A percentile compares a stretch with the other conserved stretches of the same genome.
Conservation (phyloP, 108 stramenopile species). For the Cyclotella sp. region DNA sequence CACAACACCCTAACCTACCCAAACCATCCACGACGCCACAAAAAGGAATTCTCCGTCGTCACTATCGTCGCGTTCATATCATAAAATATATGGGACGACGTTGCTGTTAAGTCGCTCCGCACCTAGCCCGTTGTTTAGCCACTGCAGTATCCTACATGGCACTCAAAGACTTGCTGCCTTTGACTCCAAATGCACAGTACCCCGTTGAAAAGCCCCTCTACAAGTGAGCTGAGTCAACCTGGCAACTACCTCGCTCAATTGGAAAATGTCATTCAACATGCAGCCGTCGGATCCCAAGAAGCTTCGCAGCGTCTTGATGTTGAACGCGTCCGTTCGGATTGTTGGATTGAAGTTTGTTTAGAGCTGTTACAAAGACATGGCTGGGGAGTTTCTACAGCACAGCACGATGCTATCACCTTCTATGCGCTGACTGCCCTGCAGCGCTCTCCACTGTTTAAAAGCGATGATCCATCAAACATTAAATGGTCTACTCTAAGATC, state of each 20-base stretch:
- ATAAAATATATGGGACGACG: too few relatives aligned
- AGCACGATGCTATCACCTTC: slow-evolving; percentile 39
- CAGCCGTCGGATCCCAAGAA: slow-evolving; percentile 16
- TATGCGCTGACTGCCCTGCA: slow-evolving; percentile 60
- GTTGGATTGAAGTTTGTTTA: slow-evolving; percentile 19
- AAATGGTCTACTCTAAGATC: slow-evolving; percentile 22
- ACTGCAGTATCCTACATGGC: not conserved
- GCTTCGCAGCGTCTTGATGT: slow-evolving; percentile 27
- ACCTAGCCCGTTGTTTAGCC: not conserved
- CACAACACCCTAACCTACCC: too few relatives aligned
- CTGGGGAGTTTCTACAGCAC: slow-evolving; percentile 12
- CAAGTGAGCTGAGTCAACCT: not conserved
- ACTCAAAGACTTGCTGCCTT: too few relatives aligned
- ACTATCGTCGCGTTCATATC: too few relatives aligned
- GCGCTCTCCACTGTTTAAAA: slow-evolving; percentile 22
- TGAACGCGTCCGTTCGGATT: slow-evolving; percentile 10
- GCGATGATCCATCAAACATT: slow-evolving; percentile 5
- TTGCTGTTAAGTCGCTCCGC: not conserved
- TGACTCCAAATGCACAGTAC: not conserved
- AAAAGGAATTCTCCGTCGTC: too few relatives aligned
- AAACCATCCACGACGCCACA: too few relatives aligned
- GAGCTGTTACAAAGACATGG: slow-evolving; percentile 25
- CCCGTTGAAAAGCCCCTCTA: not conserved
- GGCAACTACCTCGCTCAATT: slow-evolving; percentile 18
- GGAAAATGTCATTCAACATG: slow-evolving; percentile 20